Base-by-base conservation (phyloP, 768 basidiomycete genomes). In the Boletellus sp. region DNA sequence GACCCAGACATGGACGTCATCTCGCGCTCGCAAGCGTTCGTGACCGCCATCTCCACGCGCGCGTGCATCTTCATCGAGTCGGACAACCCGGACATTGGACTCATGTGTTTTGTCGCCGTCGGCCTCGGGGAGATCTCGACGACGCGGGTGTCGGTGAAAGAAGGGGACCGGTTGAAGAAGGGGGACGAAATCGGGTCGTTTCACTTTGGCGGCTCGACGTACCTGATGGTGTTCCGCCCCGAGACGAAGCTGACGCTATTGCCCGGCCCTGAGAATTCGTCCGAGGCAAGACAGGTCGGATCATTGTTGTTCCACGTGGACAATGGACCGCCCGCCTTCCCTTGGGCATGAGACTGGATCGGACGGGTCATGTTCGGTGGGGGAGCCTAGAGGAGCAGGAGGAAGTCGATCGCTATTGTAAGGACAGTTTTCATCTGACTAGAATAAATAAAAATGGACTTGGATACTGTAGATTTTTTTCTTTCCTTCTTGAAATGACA, bases 51-150 rank as follows among this genome's bases (percentile, higher is more conserved):
- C 3, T 77, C 83, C 1, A 74, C 82, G 4, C 74, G 84, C 28
- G 73, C 73, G 0, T 58, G 84, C 44, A 74, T 85, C 51, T 84
- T 77, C 60, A 84, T 85, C 63, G 67, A 79, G 53, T 72, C 80
- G 9, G 74, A 79, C 44, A 79, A 82, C 54, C 66, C 72, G 0
- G 59, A 63, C 17, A 79, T 85, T 35, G 82, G 83, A 2, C 53
- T 84, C 36, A 71, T 83, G 72, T 77, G 74, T 49, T 82, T 84
- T 63, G 68, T 85, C 3, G 80, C 65, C 0, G 72, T 85, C 10
- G 83, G 84, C 0, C 81, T 86, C 72, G 70, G 71, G 1, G 83
- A 85, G 62, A 74, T 85, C 1, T 84, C 80, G 28, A 83, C 80
- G n/a, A 79, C 77, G 52, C 74, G 77, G 53, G 58, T 75, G 17